A percentile compares a stretch with the other conserved stretches of the same genome.
These are phyloP conservation scores for Eleusine coracana DNA, from an alignment of 176 grass and related monocot genomes.

Conservation along the genomic window DNA sequence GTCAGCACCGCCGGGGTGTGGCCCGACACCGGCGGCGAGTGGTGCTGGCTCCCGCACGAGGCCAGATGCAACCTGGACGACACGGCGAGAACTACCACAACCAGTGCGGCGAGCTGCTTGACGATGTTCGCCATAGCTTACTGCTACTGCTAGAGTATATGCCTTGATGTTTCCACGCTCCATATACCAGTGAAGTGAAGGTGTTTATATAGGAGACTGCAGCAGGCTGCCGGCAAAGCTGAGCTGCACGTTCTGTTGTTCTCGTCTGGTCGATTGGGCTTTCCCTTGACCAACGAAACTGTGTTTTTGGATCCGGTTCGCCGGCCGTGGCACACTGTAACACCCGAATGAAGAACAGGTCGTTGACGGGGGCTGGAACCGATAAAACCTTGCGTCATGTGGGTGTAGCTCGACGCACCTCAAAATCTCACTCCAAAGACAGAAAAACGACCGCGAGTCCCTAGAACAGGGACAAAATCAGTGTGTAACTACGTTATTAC, in stretches of 20 bases:
- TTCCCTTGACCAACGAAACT: neutral
- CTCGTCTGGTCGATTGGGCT: neutral
- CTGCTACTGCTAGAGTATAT: neutral
- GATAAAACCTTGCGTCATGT: neutral
- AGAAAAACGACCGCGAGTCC: neutral
- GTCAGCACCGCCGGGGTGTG: constrained; percentile 36
- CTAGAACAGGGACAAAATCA: neutral
- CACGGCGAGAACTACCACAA: neutral
- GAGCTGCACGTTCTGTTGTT: neutral
- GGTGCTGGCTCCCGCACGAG: neutral
- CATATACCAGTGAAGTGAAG: neutral
- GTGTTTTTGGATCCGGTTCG: neutral
- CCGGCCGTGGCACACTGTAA: neutral
- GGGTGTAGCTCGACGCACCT: neutral
- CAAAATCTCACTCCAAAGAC: neutral
- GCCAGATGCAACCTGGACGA: neutral
- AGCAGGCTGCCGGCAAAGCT: neutral
- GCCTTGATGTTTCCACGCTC: neutral
- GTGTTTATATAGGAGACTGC: neutral
- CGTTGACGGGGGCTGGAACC: neutral
- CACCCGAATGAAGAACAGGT: neutral
- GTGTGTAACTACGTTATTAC: neutral
- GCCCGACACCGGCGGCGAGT: neutral
- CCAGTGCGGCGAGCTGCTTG: neutral
- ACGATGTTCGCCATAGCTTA: neutral